Evolutionary conservation across 352 stramenopile genomes (phyloP).

Genomic region (Globisporangium orthogonon): DNA sequence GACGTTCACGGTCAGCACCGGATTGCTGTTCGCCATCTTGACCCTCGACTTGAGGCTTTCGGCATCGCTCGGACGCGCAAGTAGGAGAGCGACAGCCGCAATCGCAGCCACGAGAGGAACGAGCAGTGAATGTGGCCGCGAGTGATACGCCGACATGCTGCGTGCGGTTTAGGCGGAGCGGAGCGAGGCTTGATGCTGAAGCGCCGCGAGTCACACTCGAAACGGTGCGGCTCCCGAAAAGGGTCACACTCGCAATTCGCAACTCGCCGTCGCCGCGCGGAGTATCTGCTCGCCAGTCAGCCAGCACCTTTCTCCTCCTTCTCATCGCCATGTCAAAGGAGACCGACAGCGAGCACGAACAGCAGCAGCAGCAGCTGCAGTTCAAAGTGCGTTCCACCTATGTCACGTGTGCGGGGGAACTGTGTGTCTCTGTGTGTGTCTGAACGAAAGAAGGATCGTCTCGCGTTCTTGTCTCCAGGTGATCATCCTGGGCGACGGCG

Average conservation of each 20-base stretch:
- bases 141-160: not conserved
- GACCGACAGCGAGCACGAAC: conserved; percentile 77
- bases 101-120: not conserved
- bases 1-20: conserved; percentile 26
- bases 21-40: conserved; percentile 40
- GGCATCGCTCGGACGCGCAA: not conserved
- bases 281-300: not conserved
- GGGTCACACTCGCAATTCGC: too few relatives aligned
- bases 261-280: too few relatives aligned
- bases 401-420: not conserved
- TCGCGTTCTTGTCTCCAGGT: conserved; percentile 37
- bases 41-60: conserved; percentile 12
- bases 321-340: conserved; percentile 62
- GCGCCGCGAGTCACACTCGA: not conserved
- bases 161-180: not conserved
- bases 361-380: conserved; percentile 77
- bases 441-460: not conserved
- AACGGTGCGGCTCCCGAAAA: not conserved
- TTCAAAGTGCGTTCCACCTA: conserved; percentile 54
- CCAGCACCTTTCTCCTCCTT: not conserved
- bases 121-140: not conserved
- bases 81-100: not conserved
- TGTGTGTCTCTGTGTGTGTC: too few relatives aligned
- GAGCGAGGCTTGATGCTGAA: not conserved
- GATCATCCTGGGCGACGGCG: conserved; percentile 91